Conservation (phyloP, 2,329 filamentous ascomycete species). For the Monosporascus cannonballus region DNA sequence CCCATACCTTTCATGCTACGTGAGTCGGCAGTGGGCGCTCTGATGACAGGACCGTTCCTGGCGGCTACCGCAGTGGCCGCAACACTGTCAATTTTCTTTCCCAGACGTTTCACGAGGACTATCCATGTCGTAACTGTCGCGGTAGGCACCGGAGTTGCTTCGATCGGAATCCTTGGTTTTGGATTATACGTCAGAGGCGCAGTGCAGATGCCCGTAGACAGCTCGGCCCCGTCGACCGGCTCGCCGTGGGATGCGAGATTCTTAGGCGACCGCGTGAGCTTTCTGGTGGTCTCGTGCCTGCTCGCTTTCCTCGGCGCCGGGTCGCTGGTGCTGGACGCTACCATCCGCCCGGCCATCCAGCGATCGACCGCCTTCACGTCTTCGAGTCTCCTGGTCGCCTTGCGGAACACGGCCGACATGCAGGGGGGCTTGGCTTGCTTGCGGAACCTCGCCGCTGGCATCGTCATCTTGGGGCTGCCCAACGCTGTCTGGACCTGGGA, state of each 20-base stretch:
- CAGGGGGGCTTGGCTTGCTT: conserved; percentile 34
- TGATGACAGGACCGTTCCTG: conserved; percentile 40
- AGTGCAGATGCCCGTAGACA: conserved; percentile 23
- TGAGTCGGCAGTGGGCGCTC: conserved; percentile 33
- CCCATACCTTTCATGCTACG: conserved; percentile 36
- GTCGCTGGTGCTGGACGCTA: conserved; percentile 32
- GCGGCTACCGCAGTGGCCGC: conserved; percentile 29
- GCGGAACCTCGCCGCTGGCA: conserved; percentile 34
- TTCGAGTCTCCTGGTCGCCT: conserved; percentile 37
- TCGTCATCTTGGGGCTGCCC: conserved; percentile 38
- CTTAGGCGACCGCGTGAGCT: conserved; percentile 17
- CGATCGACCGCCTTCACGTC: conserved; percentile 45
- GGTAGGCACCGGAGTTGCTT: conserved; percentile 31
- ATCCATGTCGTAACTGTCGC: conserved; percentile 29
- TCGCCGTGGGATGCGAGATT: conserved; percentile 12
- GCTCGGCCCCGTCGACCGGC: conserved; percentile 17
- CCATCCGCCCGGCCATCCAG: conserved; percentile 35
- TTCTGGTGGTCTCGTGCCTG: conserved; percentile 38
- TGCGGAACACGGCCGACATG: conserved; percentile 45
- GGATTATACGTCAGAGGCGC: conserved; percentile 35
- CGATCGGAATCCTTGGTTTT: conserved; percentile 38
- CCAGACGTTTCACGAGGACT: conserved; percentile 26
- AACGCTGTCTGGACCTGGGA: conserved; percentile 27
- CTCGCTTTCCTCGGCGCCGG: conserved; percentile 43
- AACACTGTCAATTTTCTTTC: conserved; percentile 26